Evolutionary conservation across 306 rosid species (phyloP), one percentile per base, ranked within the genome.

Genomic region (Dicorynia guianensis): DNA sequence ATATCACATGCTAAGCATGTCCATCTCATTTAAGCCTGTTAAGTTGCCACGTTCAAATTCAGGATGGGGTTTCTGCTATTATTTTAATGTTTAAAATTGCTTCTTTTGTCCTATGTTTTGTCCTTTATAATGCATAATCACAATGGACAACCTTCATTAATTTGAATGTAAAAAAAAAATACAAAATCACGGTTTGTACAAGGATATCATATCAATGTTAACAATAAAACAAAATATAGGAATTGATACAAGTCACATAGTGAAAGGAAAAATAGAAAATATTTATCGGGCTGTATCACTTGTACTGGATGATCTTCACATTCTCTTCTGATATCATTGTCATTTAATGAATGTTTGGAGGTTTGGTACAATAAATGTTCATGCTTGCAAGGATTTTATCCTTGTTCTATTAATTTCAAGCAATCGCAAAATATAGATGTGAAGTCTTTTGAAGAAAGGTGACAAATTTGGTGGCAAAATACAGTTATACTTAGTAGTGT

Each of bases 61-160:
- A 53, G 25, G 4, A 12, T 20, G 6, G 19, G 5, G 7, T 70
- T 20, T 67, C 34, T 44, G 36, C 20, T 70, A n/a, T 25, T 25
- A 25, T 25, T 70, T 69, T 6, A 39, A 38, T 54, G 8, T 52
- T 35, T 68, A 19, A 46, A 69, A 36, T 69, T 38, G 10, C 20
- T 53, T 69, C 36, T 11, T 15, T 36, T 68, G 15, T 50, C n/a
- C 20, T 48, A 34, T 13, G 15, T 34, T 69, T 53, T 11, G 48
- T 52, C 9, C 46, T 56, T 52, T 8, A 11, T 53, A 39, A 17
- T 53, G 12, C 11, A 18, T 39, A 11, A 11, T 18, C 34, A 68
- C 54, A 53, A 36, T 40, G 42, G 36, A 43, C 53, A 18, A 17
- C 18, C 36, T 69, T 52, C 11, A 36, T 19, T 53, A 35, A 36